phyloP scores from a whole-genome alignment of 2,329 filamentous ascomycete species.

The Hypoxylon sp. region DNA sequence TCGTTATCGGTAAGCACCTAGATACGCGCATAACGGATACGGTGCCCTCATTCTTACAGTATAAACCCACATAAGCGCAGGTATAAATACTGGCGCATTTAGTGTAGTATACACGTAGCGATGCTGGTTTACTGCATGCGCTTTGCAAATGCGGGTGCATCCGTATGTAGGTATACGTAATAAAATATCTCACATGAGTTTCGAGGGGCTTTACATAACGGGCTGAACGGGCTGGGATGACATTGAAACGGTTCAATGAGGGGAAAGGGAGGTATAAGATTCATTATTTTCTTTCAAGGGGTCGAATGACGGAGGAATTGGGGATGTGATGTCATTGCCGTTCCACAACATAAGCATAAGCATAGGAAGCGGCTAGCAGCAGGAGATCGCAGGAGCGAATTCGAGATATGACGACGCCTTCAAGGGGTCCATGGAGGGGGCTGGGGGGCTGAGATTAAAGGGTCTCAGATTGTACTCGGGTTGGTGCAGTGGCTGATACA shows the following conservation, averaged over 20 bases:
- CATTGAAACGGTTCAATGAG: slow-evolving; percentile 29
- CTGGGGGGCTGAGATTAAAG: slow-evolving; percentile 36
- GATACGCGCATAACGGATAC: slow-evolving; percentile 2
- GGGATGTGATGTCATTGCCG: slow-evolving; percentile 37
- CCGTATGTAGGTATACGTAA: slow-evolving; percentile 28
- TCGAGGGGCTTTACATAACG: slow-evolving; percentile 4
- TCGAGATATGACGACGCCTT: slow-evolving; percentile 42
- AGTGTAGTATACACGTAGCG: neutral
- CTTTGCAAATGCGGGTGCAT: slow-evolving; percentile 3
- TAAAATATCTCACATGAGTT: slow-evolving; percentile 24
- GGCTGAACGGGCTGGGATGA: too few species aligned
- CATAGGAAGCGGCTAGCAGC: slow-evolving; percentile 31
- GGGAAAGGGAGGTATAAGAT: slow-evolving; percentile 14
- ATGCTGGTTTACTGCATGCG: slow-evolving; percentile 25
- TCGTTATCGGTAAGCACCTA: neutral
- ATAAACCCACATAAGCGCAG: neutral
- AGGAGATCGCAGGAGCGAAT: slow-evolving; percentile 37
- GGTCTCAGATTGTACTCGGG: slow-evolving; percentile 34
- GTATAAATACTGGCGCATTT: neutral
- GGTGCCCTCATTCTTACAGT: slow-evolving; percentile 21
- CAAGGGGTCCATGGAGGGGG: slow-evolving; percentile 6
- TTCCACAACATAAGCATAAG: slow-evolving; percentile 38
- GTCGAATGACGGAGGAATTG: slow-evolving; percentile 6
- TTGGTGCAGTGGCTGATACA: slow-evolving; percentile 35
- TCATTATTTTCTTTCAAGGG: slow-evolving; percentile 10